phyloP scores from a whole-genome alignment of 2,329 filamentous ascomycete species.

The Aspergillus oerlinghausenensis region DNA sequence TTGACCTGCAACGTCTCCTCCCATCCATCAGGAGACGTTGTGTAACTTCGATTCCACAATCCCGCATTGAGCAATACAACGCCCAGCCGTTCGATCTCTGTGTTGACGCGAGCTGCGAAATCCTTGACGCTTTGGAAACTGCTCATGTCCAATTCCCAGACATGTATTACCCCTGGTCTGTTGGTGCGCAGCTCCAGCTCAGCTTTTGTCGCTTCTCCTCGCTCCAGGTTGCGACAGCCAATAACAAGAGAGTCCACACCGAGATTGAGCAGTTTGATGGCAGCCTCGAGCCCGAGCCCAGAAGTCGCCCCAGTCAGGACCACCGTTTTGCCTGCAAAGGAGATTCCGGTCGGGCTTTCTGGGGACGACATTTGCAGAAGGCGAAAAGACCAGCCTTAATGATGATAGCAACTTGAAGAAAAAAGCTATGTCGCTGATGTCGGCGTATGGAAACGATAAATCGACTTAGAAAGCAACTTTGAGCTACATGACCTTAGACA shows the following conservation, averaged over 20 bases:
- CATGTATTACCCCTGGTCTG: slow-evolving; percentile 33
- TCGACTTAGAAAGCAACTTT: background rate
- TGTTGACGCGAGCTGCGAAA: slow-evolving; percentile 38
- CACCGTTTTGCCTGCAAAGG: slow-evolving; percentile 44
- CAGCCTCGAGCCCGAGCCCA: slow-evolving; percentile 49
- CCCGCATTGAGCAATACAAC: slow-evolving; percentile 45
- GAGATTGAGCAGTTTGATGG: slow-evolving; percentile 44
- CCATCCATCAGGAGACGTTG: slow-evolving; percentile 41
- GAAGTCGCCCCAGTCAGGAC: slow-evolving; percentile 49
- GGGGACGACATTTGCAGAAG: slow-evolving; percentile 32
- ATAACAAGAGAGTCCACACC: slow-evolving; percentile 44
- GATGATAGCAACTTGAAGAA: background rate
- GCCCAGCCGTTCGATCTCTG: slow-evolving; percentile 38
- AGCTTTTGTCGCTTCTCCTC: slow-evolving; percentile 40
- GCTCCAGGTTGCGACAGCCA: slow-evolving; percentile 40
- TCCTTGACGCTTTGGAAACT: slow-evolving; percentile 42
- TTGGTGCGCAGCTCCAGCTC: slow-evolving; percentile 33
- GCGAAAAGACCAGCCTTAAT: slow-evolving; percentile 27
- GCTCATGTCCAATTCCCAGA: slow-evolving; percentile 46
- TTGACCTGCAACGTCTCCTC: slow-evolving; percentile 56
- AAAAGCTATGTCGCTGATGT: background rate
- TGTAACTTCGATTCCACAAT: slow-evolving; percentile 37
- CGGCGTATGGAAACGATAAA: background rate
- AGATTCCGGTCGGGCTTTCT: slow-evolving; percentile 30
- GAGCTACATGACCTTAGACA: background rate